Evolutionary conservation across 495 filamentous ascomycete species (phyloP).

Genomic region (Penicillium desertorum): DNA sequence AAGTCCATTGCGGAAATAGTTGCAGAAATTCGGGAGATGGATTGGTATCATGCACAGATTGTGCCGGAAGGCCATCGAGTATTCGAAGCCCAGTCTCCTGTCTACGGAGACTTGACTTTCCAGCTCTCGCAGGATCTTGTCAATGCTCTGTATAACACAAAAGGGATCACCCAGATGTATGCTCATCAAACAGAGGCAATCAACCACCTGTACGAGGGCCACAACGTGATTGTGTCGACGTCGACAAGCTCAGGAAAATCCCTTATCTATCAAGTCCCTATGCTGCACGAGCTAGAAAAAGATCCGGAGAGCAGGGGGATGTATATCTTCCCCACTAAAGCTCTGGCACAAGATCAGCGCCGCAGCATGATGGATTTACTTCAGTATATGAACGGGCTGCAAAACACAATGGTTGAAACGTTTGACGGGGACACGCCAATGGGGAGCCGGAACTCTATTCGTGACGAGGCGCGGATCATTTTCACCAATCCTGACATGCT

Average conservation of each 20-base stretch:
- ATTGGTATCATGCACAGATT: slow-evolving; percentile 91
- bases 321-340: slow-evolving; percentile 99
- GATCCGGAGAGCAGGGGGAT: slow-evolving; percentile 78
- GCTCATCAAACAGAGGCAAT: slow-evolving; percentile 94
- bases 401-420: slow-evolving; percentile 78
- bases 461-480: slow-evolving; percentile 88
- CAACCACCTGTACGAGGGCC: slow-evolving; percentile 79
- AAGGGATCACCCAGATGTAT: slow-evolving; percentile 83
- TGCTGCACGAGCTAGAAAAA: slow-evolving; percentile 81
- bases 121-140: slow-evolving; percentile 85
- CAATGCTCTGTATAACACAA: slow-evolving; percentile 90
- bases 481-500: slow-evolving; percentile 99
- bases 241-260: slow-evolving; percentile 97
- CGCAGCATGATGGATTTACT: slow-evolving; percentile 85
- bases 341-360: slow-evolving; percentile 91
- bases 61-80: slow-evolving; percentile 92
- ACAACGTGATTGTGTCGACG: slow-evolving; percentile 88
- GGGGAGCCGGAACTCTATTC: slow-evolving; percentile 70
- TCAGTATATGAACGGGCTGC: slow-evolving; percentile 72
- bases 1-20: slow-evolving; percentile 84
- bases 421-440: slow-evolving; percentile 95
- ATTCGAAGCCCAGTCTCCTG: slow-evolving; percentile 80
- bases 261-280: slow-evolving; percentile 92
- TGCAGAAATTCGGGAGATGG: slow-evolving; percentile 71
- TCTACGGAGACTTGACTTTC: slow-evolving; percentile 84